These are phyloP conservation scores for Adansonia grandidieri DNA, from an alignment of 441 rosid genomes.

Conservation along the genomic window DNA sequence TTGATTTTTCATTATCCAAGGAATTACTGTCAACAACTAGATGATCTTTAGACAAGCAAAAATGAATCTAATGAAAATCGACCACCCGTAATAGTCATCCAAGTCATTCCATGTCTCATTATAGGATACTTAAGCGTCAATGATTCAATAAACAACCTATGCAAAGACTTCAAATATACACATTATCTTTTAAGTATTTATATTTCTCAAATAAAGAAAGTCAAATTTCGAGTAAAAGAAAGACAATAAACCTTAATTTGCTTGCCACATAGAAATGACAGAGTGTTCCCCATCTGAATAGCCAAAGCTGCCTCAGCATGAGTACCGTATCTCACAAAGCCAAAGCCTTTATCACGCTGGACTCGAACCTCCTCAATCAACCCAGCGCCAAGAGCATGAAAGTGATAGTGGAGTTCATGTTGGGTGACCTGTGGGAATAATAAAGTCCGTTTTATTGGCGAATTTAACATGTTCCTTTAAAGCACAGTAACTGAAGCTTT, in stretches of 20 bases:
- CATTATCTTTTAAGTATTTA: not conserved
- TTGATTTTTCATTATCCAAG: not conserved
- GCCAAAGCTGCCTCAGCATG: conserved; percentile 92
- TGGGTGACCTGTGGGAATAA: conserved; percentile 68
- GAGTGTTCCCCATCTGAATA: conserved; percentile 87
- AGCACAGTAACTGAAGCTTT: not conserved
- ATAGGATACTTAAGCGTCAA: not conserved
- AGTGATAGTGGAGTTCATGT: conserved; percentile 87
- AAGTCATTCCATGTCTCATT: not conserved
- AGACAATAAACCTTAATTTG: conserved; percentile 71
- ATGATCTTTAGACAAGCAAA: not conserved
- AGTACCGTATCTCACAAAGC: conserved; percentile 88
- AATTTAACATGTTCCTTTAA: not conserved
- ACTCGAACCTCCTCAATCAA: conserved; percentile 94
- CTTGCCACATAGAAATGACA: conserved; percentile 75
- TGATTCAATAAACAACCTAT: not conserved
- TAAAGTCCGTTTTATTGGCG: conserved; percentile 5
- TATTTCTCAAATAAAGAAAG: not conserved
- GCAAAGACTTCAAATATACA: not conserved
- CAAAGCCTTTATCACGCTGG: conserved; percentile 97
- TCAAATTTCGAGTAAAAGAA: not conserved
- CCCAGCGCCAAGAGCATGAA: conserved; percentile 89
- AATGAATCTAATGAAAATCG: not conserved
- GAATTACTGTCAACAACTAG: not conserved
- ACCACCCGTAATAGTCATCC: not conserved